phyloP scores from a whole-genome alignment of 2,329 filamentous ascomycete genomes.

The Westerdykella aurantiaca region DNA sequence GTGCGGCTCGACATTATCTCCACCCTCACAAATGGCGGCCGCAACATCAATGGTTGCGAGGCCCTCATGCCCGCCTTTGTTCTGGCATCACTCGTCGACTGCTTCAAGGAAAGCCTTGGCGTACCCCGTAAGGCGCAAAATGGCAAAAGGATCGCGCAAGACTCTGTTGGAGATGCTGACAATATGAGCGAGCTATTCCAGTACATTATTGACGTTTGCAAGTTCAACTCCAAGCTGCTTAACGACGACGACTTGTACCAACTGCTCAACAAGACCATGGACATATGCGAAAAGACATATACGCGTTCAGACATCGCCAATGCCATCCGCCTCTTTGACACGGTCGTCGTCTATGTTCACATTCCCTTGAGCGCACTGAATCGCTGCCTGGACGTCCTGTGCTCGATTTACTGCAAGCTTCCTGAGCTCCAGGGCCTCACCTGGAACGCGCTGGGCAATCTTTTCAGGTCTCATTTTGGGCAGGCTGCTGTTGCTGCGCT shows the following conservation, averaged over 20 bases:
- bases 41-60: conserved; percentile 37
- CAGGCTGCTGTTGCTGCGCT: conserved; percentile 62
- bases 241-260: conserved; percentile 56
- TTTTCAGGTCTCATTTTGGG: conserved; percentile 68
- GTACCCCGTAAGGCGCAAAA: conserved; percentile 17
- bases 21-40: conserved; percentile 34
- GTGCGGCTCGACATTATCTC: conserved; percentile 31
- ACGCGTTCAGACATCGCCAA: conserved; percentile 59
- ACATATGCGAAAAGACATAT: conserved; percentile 64
- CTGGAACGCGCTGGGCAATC: conserved; percentile 64
- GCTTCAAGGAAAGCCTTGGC: conserved; percentile 28
- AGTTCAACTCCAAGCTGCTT: conserved; percentile 67
- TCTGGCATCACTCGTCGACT: conserved; percentile 25
- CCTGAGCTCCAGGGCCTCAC: conserved; percentile 55
- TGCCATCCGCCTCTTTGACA: conserved; percentile 63
- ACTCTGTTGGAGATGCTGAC: conserved; percentile 19
- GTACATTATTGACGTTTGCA: conserved; percentile 63
- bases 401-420: conserved; percentile 65
- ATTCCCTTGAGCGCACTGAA: conserved; percentile 60
- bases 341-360: conserved; percentile 65
- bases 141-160: conserved; percentile 19
- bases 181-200: conserved; percentile 56
- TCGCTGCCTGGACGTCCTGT: conserved; percentile 63
- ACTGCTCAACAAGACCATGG: conserved; percentile 57
- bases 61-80: conserved; percentile 31